Percentiles rank a stretch among this genome's conserved stretches.
Conservation (phyloP, 2,329 filamentous ascomycete species). For the Dryadomyces quercus-mongolicae region DNA sequence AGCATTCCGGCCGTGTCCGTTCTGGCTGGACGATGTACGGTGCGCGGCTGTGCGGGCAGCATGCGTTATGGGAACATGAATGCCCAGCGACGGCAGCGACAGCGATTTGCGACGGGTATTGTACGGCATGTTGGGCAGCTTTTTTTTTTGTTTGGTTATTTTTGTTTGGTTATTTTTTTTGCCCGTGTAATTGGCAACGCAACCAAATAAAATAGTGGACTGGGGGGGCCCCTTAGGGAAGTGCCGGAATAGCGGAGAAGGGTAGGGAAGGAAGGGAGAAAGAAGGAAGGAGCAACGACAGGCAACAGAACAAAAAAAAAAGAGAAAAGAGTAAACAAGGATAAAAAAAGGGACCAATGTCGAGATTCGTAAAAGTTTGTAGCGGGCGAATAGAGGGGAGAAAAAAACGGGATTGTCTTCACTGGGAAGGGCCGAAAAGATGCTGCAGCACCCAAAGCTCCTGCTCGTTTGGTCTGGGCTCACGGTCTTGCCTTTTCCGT, state of each 20-base stretch:
- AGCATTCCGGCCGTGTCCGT: conserved; percentile 1
- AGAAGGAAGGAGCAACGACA: not conserved
- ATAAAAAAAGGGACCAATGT: not conserved
- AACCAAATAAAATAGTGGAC: not conserved
- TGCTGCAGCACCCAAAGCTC: not conserved
- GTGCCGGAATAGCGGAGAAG: not conserved
- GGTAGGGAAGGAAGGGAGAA: not conserved
- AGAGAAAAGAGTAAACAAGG: not conserved
- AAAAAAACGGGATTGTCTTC: not conserved
- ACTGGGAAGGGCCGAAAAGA: not conserved
- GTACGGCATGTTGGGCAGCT: conserved; percentile 59
- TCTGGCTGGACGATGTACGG: conserved; percentile 21
- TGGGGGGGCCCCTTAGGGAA: not conserved
- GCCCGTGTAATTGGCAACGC: not conserved
- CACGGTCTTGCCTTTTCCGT: not conserved
- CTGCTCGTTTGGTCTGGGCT: not conserved
- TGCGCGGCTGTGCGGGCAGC: conserved; percentile 43
- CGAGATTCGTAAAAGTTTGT: not conserved
- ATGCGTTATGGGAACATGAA: conserved; percentile 64
- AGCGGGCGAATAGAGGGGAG: not conserved
- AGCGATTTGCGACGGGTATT: conserved; percentile 95
- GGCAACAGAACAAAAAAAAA: not conserved
- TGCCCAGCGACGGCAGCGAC: conserved; percentile 83
- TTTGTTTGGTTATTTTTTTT: not conserved
- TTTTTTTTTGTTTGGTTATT: not conserved